These are phyloP conservation scores for Aspergillus biplanus DNA, from an alignment of 495 filamentous ascomycete genomes.

Conservation along the genomic window DNA sequence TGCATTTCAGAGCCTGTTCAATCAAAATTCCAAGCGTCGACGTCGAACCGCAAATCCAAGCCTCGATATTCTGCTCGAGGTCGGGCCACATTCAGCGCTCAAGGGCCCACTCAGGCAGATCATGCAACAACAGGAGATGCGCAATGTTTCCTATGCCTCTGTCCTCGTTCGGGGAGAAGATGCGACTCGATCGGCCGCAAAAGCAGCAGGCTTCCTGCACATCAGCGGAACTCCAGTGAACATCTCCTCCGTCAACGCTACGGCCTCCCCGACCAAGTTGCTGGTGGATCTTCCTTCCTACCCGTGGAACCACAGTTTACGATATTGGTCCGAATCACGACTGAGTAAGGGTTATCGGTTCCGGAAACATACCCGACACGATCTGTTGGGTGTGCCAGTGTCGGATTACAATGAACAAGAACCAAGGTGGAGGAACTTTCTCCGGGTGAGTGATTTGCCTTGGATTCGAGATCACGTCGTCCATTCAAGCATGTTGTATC, in stretches of 20 bases:
- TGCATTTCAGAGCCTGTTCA: conserved; percentile 26
- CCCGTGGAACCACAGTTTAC: conserved; percentile 9
- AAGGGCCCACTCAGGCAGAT: conserved; percentile 49
- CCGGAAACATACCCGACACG: conserved; percentile 16
- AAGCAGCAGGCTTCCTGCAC: background rate
- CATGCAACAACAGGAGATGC: conserved; percentile 4
- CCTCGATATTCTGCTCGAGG: conserved; percentile 43
- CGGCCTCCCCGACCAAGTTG: background rate
- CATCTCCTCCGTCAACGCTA: background rate
- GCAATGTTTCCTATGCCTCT: background rate
- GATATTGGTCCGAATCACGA: conserved; percentile 13
- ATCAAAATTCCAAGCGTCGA: conserved; percentile 3
- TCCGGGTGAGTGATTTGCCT: conserved; percentile 32
- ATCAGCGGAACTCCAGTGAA: background rate
- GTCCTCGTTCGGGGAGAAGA: background rate
- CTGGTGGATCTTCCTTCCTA: conserved; percentile 13
- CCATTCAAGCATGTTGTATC: conserved; percentile 32
- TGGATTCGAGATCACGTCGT: conserved; percentile 43
- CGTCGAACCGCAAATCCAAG: background rate
- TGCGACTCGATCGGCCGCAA: background rate
- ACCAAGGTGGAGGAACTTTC: conserved; percentile 31
- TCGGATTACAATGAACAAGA: conserved; percentile 21
- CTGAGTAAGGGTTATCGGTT: conserved; percentile 7
- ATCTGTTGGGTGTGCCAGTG: conserved; percentile 30
- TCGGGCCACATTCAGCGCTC: conserved; percentile 54